Evolutionary conservation across 805 yeast genomes (phyloP), one percentile per base, ranked within the genome.

Genomic region (Lachancea cidri): DNA sequence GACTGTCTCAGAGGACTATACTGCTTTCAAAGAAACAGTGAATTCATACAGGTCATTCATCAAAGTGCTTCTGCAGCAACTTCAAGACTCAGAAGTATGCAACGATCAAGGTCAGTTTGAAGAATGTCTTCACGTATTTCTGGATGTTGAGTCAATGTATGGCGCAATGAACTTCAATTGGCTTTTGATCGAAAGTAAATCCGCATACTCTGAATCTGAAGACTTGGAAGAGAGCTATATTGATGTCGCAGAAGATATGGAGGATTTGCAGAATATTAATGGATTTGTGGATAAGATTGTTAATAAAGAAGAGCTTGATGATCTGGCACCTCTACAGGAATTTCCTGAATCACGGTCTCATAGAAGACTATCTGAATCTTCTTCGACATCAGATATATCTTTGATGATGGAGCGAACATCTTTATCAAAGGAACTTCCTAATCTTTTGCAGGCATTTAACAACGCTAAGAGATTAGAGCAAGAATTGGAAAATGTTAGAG

Each of bases 101-200:
- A 73, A 75, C 25, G 84, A 82, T 51, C 69, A 72, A 15, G 72
- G 74, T 32, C 74, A 74, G 9, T 77, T 79, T 42, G 73, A 77
- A 62, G 87, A 83, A 54, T 81, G 86, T 49, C 67, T 82, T 41
- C 77, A 78, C 0, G 80, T 81, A 22, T 77, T 83, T 20, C 71
- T 72, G 44, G 88, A 82, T 49, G 80, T 83, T 62, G 88, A 82
- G 53, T 73, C 78, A 49, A 83, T 83, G 87, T 82, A 79, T 57
- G 81, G 79, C 35, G 72, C 77, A 0, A 69, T 74, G 62, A 65
- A 72, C 39, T 52, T 62, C 45, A 58, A 58, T 42, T 64, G 64
- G 55, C 51, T 64, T 40, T 40, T 62, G 14, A 45, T 47, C 11
- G 69, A 65, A 15, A 14, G 17, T 15, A 43, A 44, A 17, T 29